Evolutionary conservation across 2,329 filamentous ascomycete species (phyloP).

Genomic region (Teratosphaeria epicoccoides): DNA sequence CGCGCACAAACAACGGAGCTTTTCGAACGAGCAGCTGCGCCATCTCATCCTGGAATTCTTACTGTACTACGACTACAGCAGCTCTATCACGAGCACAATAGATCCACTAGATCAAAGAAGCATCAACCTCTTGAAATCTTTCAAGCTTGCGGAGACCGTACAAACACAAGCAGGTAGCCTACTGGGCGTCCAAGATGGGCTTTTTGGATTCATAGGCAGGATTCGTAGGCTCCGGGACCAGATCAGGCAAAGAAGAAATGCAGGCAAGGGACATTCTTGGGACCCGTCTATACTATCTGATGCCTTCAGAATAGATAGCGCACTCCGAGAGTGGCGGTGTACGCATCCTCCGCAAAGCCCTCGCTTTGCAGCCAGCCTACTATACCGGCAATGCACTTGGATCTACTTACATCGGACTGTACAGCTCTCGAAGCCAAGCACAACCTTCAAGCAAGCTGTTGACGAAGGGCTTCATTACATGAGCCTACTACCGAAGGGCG

Average conservation of each 20-base stretch:
- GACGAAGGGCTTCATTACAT: slow-evolving; percentile 49
- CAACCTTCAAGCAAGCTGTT: slow-evolving; percentile 47
- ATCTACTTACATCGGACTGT: slow-evolving; percentile 54
- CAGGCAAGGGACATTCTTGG: slow-evolving; percentile 54
- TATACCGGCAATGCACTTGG: slow-evolving; percentile 54
- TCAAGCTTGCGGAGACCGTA: slow-evolving; percentile 44
- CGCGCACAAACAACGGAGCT: slow-evolving; percentile 36
- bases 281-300: slow-evolving; percentile 63
- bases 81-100: slow-evolving; percentile 46
- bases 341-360: slow-evolving; percentile 40
- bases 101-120: slow-evolving; percentile 29
- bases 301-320: slow-evolving; percentile 64
- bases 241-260: slow-evolving; percentile 57
- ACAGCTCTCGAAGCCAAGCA: slow-evolving; percentile 41
- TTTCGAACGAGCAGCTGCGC: slow-evolving; percentile 54
- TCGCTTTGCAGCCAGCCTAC: slow-evolving; percentile 46
- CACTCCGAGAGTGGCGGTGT: slow-evolving; percentile 65
- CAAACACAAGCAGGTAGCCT: slow-evolving; percentile 50
- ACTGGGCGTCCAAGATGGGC: slow-evolving; percentile 69
- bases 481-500: slow-evolving; percentile 36
- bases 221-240: slow-evolving; percentile 68
- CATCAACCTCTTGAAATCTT: slow-evolving; percentile 43
- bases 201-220: slow-evolving; percentile 67
- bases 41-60: slow-evolving; percentile 68
- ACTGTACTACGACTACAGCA: slow-evolving; percentile 63